Evolutionary conservation across 495 filamentous ascomycete genomes (phyloP).

Genomic region (Parathielavia hyrcaniae): DNA sequence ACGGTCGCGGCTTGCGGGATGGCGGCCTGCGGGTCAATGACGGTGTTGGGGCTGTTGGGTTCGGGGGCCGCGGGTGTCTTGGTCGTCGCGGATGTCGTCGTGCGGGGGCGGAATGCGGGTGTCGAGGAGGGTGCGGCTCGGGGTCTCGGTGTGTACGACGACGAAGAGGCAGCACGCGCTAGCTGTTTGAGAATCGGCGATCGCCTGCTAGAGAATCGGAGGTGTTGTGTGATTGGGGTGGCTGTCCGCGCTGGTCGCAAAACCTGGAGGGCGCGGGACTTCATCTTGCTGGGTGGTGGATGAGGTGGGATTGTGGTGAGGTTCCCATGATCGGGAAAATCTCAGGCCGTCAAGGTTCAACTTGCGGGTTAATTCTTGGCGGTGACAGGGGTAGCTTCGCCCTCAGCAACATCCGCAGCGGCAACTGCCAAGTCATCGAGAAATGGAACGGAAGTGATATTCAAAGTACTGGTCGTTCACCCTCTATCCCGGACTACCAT

Average conservation of each 20-base stretch:
- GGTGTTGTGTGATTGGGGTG: slow-evolving; percentile 12
- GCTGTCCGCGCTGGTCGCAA: slow-evolving; percentile 18
- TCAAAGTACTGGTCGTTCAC: too few species aligned
- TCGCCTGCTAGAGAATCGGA: neutral
- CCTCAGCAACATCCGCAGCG: too few species aligned
- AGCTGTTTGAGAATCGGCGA: slow-evolving; percentile 7
- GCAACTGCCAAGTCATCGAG: too few species aligned
- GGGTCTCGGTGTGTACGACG: slow-evolving; percentile 11
- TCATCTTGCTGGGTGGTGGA: slow-evolving; percentile 22
- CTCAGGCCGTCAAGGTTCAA: slow-evolving; percentile 11
- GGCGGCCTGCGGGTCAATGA: slow-evolving; percentile 31
- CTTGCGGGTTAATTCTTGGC: neutral
- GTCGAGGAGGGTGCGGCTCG: slow-evolving; percentile 8
- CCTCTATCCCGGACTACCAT: too few species aligned
- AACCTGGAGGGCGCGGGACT: slow-evolving; percentile 26
- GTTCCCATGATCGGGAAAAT: slow-evolving; percentile 6
- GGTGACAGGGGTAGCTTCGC: neutral
- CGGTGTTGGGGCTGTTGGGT: neutral
- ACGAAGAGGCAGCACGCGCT: slow-evolving; percentile 8
- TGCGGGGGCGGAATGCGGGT: slow-evolving; percentile 5
- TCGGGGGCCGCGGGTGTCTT: neutral
- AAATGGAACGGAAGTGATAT: too few species aligned
- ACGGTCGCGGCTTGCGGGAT: slow-evolving; percentile 32
- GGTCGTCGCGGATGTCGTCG: neutral
- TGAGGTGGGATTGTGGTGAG: slow-evolving; percentile 2